Evolutionary conservation across 495 filamentous ascomycete species (phyloP).

Genomic region (Trichoderma gamsii): DNA sequence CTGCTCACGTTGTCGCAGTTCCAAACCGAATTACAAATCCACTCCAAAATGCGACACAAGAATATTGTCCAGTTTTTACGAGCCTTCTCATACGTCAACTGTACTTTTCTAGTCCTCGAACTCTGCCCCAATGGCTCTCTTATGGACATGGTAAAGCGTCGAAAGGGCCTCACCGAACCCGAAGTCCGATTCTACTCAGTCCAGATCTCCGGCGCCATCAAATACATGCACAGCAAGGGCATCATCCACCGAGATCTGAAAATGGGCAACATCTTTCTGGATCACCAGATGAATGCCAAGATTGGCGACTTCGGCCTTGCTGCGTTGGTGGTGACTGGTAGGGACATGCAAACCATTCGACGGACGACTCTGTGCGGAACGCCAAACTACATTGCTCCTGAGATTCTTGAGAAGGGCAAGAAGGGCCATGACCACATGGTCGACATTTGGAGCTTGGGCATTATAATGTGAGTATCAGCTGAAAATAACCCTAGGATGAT

Average conservation of each 20-base stretch:
- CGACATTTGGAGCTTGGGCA: slow-evolving; percentile 94
- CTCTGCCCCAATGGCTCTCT: slow-evolving; percentile 94
- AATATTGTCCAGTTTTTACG: slow-evolving; percentile 93
- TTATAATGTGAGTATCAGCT: slow-evolving; percentile 72
- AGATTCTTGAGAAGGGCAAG: slow-evolving; percentile 80
- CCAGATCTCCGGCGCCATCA: slow-evolving; percentile 91
- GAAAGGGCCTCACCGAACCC: slow-evolving; percentile 79
- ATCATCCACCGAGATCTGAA: slow-evolving; percentile 97
- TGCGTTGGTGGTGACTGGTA: slow-evolving; percentile 81
- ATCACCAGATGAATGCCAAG: slow-evolving; percentile 94
- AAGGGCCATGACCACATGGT: slow-evolving; percentile 85
- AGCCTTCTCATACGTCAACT: slow-evolving; percentile 81
- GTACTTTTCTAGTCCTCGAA: slow-evolving; percentile 91
- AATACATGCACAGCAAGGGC: slow-evolving; percentile 90
- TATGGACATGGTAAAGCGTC: slow-evolving; percentile 92
- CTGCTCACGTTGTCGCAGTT: slow-evolving; percentile 57
- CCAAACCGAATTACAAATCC: slow-evolving; percentile 93
- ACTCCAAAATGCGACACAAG: slow-evolving; percentile 91
- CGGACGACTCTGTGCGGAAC: slow-evolving; percentile 93
- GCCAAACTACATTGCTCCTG: slow-evolving; percentile 96
- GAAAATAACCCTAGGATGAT: slow-evolving; percentile 5
- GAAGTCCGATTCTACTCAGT: slow-evolving; percentile 89
- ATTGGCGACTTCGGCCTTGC: slow-evolving; percentile 96
- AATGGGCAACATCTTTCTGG: slow-evolving; percentile 95
- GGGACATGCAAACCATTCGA: slow-evolving; percentile 66